Evolutionary conservation across 768 basidiomycete species (phyloP).

Genomic region (Guyanaporus albipodus): DNA sequence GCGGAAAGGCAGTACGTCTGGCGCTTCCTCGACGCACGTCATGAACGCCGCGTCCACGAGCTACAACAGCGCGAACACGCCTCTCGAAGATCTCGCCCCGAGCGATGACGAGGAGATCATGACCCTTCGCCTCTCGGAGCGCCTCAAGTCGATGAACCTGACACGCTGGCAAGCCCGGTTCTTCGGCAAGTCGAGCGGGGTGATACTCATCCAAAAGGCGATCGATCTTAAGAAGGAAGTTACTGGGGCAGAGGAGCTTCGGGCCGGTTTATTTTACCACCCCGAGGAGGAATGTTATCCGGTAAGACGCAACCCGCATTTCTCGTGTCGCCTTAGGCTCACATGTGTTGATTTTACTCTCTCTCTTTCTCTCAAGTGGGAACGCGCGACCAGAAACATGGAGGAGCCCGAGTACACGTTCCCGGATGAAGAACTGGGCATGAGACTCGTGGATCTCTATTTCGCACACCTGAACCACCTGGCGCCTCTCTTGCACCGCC

Average conservation of each 20-base stretch:
- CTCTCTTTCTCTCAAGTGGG: conserved; percentile 21
- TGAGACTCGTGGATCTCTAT: conserved; percentile 55
- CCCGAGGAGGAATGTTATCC: conserved; percentile 10
- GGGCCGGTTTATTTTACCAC: background rate
- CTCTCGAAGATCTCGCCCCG: conserved; percentile 21
- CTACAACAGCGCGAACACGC: conserved; percentile 1
- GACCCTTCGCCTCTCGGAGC: conserved; percentile 22
- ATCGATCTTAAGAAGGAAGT: conserved; percentile 58
- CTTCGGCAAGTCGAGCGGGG: conserved; percentile 40
- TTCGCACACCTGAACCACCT: conserved; percentile 57
- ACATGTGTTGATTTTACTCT: background rate
- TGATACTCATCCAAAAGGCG: conserved; percentile 43
- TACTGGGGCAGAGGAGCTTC: conserved; percentile 35
- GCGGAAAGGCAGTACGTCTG: conserved; percentile 18
- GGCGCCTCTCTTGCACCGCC: conserved; percentile 69
- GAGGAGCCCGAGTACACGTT: conserved; percentile 37
- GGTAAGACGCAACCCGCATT: conserved; percentile 23
- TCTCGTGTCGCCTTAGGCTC: too few species aligned
- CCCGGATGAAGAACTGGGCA: conserved; percentile 49
- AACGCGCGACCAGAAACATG: conserved; percentile 18
- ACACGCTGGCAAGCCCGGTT: conserved; percentile 19
- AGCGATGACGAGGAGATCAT: conserved; percentile 29
- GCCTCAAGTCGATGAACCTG: conserved; percentile 21
- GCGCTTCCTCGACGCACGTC: conserved; percentile 12
- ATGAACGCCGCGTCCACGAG: conserved; percentile 12